Base-by-base conservation (phyloP, 805 yeast genomes). In the Kodamaea hsintzibuensis region DNA sequence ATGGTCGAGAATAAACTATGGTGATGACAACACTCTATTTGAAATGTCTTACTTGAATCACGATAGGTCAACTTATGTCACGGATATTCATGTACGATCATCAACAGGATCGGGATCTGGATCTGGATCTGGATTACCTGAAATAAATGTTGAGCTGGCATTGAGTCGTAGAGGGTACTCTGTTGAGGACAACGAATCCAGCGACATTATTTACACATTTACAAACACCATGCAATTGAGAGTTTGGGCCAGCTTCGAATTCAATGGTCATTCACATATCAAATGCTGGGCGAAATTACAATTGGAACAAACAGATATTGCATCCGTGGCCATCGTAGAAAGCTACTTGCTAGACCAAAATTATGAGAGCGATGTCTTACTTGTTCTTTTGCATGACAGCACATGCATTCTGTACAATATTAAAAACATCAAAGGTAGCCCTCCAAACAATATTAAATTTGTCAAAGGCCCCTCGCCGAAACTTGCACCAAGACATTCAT, bases 1-100 rank as follows among this genome's bases (percentile, higher is more conserved):
- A 1, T 92, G 97, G 96, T 78, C 84, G 51, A 73, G 97, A 49
- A 76, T 84, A 7, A 80, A 87, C 7, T 89, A 84, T 62, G 91
- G 88, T 35, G 78, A 80, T 25, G 68, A 66, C 47, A 66, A 69
- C 37, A 79, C 83, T 40, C 78, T 85, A 6, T 91, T 90, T 65
- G 95, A 88, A 60, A 71, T 90, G 57, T 72, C 83, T 0, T 85
- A 88, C 60, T 69, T 91, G 18, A 78, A 82, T n/a, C 96, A 89
- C 63, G 83, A 86, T 1, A 51, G 48, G 14, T 61, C 60, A 1
- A 63, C 77, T 1, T 77, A 77, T 51, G 82, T 91, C 0, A 76
- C 84, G 0, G 73, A 74, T 35, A 65, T 86, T 39, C 74, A 85
- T 33, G 43, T 51, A 19, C 37, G 43, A 30, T 47, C 50, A n/a